Evolutionary conservation across 1,284 basidiomycete genomes (phyloP), one percentile per base, ranked within the genome.

Genomic region (Pholiota adiposa): DNA sequence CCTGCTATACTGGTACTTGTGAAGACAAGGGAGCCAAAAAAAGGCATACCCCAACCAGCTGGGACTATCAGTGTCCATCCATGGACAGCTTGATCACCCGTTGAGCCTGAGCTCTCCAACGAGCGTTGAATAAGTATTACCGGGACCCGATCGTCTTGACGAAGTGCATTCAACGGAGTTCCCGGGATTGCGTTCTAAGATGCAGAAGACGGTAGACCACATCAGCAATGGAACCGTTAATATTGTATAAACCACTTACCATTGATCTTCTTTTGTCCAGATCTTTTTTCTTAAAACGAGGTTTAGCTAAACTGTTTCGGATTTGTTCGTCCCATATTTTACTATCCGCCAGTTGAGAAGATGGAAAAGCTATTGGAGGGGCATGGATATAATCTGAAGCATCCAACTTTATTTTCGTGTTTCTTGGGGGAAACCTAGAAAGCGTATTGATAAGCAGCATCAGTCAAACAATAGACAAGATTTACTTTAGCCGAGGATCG

Each of bases 41-140:
- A 93, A 0, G 94, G 80, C 89, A 94, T 95, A 0, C 84, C 82
- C 94, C 94, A 98, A 8, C 93, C 93, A 1, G 85, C 79, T 1
- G 96, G 95, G 31, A 96, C 73, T 25, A 96, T 77, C 4, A 98
- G 76, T 1, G 88, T 93, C 89, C 90, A 97, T 34, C 94, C 94
- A 66, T 95, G 87, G 33, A 93, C 77, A 0, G 81, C 75, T 62
- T 75, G 71, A 36, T 56, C 67, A n/a, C 75, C 74, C 16, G 73
- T 69, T 27, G 65, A 62, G 54, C 72, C 46, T 19, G 75, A 60
- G 12, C 74, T 67, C 63, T 85, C 83, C n/a, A 92, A 69, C 0
- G 90, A 89, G n/a, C 85, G 84, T 72, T 94, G 92, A 9, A 96
- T 83, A 36, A 97, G 80, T 33, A 97, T 74, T 48, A 95, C 73